Evolutionary conservation across 140 eudicot species (phyloP).

Genomic region (Flaveria floridana): DNA sequence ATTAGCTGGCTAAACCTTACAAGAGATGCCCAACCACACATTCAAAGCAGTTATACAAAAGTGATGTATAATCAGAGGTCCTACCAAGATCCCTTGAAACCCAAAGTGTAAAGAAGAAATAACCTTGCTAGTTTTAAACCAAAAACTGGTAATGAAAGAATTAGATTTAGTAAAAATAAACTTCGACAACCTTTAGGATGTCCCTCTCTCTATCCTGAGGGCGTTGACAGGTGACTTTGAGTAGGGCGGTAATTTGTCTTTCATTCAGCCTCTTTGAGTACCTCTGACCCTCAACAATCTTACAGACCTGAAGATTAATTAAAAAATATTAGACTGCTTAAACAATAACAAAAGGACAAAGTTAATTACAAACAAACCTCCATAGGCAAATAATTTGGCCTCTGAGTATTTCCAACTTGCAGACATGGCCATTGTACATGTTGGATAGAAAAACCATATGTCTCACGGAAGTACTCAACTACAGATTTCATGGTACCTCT

Average conservation of each 20-base stretch:
- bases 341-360: not conserved
- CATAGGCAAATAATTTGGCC: conserved; percentile 94
- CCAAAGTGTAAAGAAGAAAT: not conserved
- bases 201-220: conserved; percentile 79
- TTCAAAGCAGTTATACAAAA: not conserved
- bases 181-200: conserved; percentile 55
- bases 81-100: not conserved
- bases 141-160: not conserved
- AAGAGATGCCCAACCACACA: not conserved
- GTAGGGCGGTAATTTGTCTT: conserved; percentile 76
- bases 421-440: conserved; percentile 92
- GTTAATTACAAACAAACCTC: conserved; percentile 47
- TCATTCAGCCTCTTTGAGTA: conserved; percentile 82
- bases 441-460: conserved; percentile 69
- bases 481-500: conserved; percentile 86
- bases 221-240: conserved; percentile 88
- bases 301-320: conserved; percentile 63
- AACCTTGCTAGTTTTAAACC: conserved; percentile 1
- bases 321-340: not conserved
- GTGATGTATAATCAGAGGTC: not conserved
- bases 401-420: conserved; percentile 85
- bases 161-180: not conserved
- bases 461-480: conserved; percentile 81
- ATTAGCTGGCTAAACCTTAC: not conserved
- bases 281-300: conserved; percentile 90